A percentile compares a stretch with the other conserved stretches of the same genome.
Conservation (phyloP, 805 yeast genomes). For the Yarrowia osloensis region DNA sequence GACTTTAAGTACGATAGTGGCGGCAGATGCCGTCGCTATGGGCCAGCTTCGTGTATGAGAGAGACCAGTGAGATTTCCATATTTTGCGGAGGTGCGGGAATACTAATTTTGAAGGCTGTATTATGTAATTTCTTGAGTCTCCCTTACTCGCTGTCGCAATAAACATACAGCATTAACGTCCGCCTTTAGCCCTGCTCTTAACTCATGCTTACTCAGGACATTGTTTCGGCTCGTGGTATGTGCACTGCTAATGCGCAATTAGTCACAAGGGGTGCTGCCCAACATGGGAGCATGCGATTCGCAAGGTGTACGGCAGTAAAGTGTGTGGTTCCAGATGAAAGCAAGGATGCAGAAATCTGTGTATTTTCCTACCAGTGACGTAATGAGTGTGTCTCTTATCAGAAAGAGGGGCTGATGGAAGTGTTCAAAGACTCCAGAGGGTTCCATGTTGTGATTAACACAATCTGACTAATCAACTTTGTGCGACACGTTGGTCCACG, state of each 20-base stretch:
- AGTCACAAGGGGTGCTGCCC: background rate
- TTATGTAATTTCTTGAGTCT: too few species aligned
- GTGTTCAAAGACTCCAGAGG: background rate
- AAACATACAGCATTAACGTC: too few species aligned
- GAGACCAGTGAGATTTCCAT: too few species aligned
- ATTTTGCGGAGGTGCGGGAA: too few species aligned
- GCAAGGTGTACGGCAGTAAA: too few species aligned
- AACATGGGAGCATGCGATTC: background rate
- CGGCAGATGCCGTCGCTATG: too few species aligned
- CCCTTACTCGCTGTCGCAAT: too few species aligned
- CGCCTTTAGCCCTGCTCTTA: background rate
- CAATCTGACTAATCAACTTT: conserved; percentile 11
- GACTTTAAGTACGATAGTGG: too few species aligned
- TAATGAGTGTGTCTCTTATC: background rate
- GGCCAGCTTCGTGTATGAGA: too few species aligned
- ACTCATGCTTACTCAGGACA: background rate
- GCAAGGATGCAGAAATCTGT: too few species aligned
- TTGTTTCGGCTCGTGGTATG: background rate
- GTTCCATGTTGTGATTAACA: background rate
- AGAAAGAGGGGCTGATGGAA: background rate
- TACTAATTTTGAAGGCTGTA: too few species aligned
- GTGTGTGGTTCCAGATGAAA: too few species aligned
- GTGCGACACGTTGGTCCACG: background rate
- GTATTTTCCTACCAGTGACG: background rate
- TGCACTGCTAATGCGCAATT: conserved; percentile 3